phyloP scores from a whole-genome alignment of 768 basidiomycete genomes.

The Cyathus striatus region DNA sequence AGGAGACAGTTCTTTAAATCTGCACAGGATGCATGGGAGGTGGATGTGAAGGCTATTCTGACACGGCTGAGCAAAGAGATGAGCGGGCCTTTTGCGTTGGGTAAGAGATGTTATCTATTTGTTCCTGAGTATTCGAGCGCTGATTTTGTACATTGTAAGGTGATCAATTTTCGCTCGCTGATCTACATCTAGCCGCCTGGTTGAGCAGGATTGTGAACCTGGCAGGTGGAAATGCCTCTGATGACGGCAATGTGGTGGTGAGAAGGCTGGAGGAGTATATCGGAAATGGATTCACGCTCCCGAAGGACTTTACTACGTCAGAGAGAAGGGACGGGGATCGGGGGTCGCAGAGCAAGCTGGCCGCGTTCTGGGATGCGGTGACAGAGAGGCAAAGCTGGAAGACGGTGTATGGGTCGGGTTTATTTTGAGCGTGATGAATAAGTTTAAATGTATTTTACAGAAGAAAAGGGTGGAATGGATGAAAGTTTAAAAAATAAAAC shows the following conservation, averaged over 20 bases:
- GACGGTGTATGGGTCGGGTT: constrained; percentile 47
- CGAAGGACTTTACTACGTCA: constrained; percentile 33
- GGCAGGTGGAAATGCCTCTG: constrained; percentile 43
- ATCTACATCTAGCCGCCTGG: constrained; percentile 80
- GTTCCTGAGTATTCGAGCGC: background rate
- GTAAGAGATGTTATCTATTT: constrained; percentile 29
- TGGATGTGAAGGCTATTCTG: constrained; percentile 39
- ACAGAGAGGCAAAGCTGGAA: constrained; percentile 67
- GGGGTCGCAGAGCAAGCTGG: constrained; percentile 53
- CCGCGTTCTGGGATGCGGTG: constrained; percentile 68
- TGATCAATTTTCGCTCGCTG: constrained; percentile 78
- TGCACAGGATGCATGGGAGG: constrained; percentile 50
- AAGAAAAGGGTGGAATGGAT: no score
- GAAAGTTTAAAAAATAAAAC: no score
- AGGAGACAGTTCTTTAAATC: constrained; percentile 47
- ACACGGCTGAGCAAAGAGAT: constrained; percentile 49
- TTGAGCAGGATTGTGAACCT: constrained; percentile 54
- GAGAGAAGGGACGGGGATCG: constrained; percentile 19
- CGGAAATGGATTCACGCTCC: constrained; percentile 38
- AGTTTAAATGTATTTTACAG: no score
- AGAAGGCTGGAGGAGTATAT: constrained; percentile 48
- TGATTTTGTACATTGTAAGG: constrained; percentile 33
- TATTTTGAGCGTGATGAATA: constrained; percentile 29
- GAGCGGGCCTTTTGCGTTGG: constrained; percentile 59
- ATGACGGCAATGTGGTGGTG: constrained; percentile 47